Conservation (phyloP, 805 yeast genomes). For the Saturnispora diversa region DNA sequence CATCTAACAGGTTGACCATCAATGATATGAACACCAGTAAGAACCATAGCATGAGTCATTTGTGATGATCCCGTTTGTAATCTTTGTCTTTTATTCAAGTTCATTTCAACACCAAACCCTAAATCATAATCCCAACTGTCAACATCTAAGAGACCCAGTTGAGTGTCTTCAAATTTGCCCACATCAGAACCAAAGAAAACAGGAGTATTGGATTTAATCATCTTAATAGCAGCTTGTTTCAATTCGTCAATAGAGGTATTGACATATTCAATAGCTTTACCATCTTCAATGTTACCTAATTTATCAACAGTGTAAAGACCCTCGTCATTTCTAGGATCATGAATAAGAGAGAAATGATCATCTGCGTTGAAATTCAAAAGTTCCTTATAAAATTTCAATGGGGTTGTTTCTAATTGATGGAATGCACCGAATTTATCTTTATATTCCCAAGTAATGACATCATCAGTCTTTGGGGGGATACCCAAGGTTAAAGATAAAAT, state of each 20-base stretch:
- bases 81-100: conserved; percentile 30
- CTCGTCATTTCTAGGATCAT: conserved; percentile 77
- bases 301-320: conserved; percentile 67
- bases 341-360: conserved; percentile 56
- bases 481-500: conserved; percentile 66
- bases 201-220: conserved; percentile 66
- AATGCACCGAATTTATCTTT: conserved; percentile 61
- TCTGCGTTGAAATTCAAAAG: conserved; percentile 45
- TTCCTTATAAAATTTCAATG: conserved; percentile 54
- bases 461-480: conserved; percentile 67
- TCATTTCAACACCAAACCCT: conserved; percentile 37
- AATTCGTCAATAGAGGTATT: conserved; percentile 56
- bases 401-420: conserved; percentile 48
- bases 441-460: conserved; percentile 66
- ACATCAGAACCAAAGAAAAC: conserved; percentile 87
- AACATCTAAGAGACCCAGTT: conserved; percentile 63
- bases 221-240: conserved; percentile 55
- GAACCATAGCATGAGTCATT: conserved; percentile 89
- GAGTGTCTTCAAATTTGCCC: conserved; percentile 59
- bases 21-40: conserved; percentile 67
- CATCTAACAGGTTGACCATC: conserved; percentile 58
- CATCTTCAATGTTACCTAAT: conserved; percentile 67
- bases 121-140: conserved; percentile 61
- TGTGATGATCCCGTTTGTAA: conserved; percentile 39
- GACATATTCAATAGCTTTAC: conserved; percentile 65